These are phyloP conservation scores for Strobilomyces echinocephalus DNA, from an alignment of 768 basidiomycete genomes.

Conservation along the genomic window DNA sequence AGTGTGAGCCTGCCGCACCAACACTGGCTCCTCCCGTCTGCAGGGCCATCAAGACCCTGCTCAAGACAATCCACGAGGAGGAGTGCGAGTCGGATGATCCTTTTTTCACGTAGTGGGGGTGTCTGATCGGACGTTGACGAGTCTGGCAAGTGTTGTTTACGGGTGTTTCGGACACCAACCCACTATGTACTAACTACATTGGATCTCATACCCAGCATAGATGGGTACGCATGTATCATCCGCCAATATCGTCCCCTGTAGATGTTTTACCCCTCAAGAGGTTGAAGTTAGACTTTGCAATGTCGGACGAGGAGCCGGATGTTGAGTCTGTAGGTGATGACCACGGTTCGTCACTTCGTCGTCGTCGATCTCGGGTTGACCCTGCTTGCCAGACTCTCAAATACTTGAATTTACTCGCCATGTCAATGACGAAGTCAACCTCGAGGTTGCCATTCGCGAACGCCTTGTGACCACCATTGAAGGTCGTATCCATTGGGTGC, in stretches of 20 bases:
- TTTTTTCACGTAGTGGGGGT: too few relatives aligned
- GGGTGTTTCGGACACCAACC: too few relatives aligned
- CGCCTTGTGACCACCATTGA: conserved; percentile 39
- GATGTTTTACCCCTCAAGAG: conserved; percentile 13
- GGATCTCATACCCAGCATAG: conserved; percentile 5
- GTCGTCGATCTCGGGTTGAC: background rate
- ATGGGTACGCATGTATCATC: conserved; percentile 26
- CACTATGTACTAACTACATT: too few relatives aligned
- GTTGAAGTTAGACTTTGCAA: conserved; percentile 1
- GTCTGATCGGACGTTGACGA: too few relatives aligned
- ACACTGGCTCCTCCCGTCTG: too few relatives aligned
- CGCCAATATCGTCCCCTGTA: conserved; percentile 11
- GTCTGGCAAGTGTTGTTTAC: background rate
- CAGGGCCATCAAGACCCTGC: too few relatives aligned
- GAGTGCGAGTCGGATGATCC: too few relatives aligned
- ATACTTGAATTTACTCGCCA: conserved; percentile 12
- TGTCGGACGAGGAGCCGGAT: conserved; percentile 11
- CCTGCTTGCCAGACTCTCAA: conserved; percentile 9
- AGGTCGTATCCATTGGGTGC: conserved; percentile 44
- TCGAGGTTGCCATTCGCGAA: conserved; percentile 41
- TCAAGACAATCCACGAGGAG: too few relatives aligned
- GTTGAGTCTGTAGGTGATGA: conserved; percentile 8
- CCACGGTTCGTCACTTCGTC: conserved; percentile 13
- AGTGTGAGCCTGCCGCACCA: background rate
- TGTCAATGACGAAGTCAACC: conserved; percentile 37